Base-by-base conservation (phyloP, 2,329 filamentous ascomycete species). In the Diaporthe vaccinii region DNA sequence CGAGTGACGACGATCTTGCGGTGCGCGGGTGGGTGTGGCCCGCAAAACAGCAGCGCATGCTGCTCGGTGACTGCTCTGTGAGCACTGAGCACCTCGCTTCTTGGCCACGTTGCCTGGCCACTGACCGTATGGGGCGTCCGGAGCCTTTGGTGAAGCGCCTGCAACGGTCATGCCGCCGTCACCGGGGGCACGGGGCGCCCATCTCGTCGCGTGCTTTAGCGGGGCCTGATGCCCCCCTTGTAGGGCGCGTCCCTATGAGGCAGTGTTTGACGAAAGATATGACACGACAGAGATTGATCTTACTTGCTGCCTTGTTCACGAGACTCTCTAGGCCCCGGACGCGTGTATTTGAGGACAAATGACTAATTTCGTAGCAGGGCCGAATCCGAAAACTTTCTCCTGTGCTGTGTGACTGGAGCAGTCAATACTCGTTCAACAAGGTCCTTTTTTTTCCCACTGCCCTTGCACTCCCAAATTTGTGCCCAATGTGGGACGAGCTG, bases 1-100 rank as follows among this genome's bases (percentile, higher is more conserved):
- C 71, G 71, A 73, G 51, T 65, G 71, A 73, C 49, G 71, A 61
- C 58, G 51, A 73, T 73, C 58, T 62, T 36, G 58, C 49, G 71
- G 58, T 55, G 20, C 49, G n/a, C 49, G 34, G 34, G 65, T 73
- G 71, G 71, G 58, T 65, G 6, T 36, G 49, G 34, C 59, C 58
- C 61, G 71, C 71, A 65, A n/a, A n/a, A 65, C 39, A 9, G 55
- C 25, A 65, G 58, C 71, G 51, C 58, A 49, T 61, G 46, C 25
- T 73, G 36, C 49, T 55, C 49, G n/a, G 65, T 69, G 34, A 69
- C 49, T 55, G 49, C 22, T 25, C 65, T 41, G 49, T 41, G 65
- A 69, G 65, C 49, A 28, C 34, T 41, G 65, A 69, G 49, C 49
- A 28, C 34, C 65, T 69, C 65, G 65, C 65, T 55, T 17, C 49